Percentiles rank a stretch among this genome's conserved stretches.
Evolutionary conservation across 164 flowering plant species (phyloP).

Genomic region (Nelumbo lutea): DNA sequence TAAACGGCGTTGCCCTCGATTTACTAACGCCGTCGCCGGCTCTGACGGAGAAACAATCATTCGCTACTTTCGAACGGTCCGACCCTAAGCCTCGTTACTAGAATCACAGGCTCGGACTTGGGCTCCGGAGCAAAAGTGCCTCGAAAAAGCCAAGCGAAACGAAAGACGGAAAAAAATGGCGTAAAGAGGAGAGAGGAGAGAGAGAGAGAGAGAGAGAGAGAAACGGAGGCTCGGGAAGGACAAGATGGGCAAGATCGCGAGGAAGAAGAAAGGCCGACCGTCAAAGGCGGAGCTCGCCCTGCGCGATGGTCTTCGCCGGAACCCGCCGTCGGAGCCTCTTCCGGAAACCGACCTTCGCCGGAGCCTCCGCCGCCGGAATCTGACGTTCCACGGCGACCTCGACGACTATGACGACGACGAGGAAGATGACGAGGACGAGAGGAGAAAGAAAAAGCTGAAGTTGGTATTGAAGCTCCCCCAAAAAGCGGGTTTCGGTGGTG

Average conservation of each 20-base stretch:
- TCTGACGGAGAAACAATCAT: too few relatives aligned
- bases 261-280: slow-evolving; percentile 78
- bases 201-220: slow-evolving; percentile 11
- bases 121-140: slow-evolving; percentile 11
- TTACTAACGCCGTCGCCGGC: too few relatives aligned
- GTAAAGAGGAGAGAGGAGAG: neutral
- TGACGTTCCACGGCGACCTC: slow-evolving; percentile 10
- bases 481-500: slow-evolving; percentile 3
- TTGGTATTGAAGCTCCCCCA: slow-evolving; percentile 41
- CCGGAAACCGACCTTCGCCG: slow-evolving; percentile 39
- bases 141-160: slow-evolving; percentile 5
- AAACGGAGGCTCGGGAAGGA: slow-evolving; percentile 4
- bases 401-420: slow-evolving; percentile 14
- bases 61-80: neutral
- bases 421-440: slow-evolving; percentile 2
- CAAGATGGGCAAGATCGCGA: slow-evolving; percentile 68
- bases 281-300: slow-evolving; percentile 54
- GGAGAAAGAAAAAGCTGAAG: slow-evolving; percentile 69
- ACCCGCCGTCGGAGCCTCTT: neutral
- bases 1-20: too few relatives aligned
- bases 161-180: neutral
- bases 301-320: slow-evolving; percentile 1
- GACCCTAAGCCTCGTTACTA: slow-evolving; percentile 3
- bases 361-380: slow-evolving; percentile 54
- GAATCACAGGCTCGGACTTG: slow-evolving; percentile 15